Base-by-base conservation (phyloP, 2,329 filamentous ascomycete genomes). In the Ilyonectria mors-panacis region DNA sequence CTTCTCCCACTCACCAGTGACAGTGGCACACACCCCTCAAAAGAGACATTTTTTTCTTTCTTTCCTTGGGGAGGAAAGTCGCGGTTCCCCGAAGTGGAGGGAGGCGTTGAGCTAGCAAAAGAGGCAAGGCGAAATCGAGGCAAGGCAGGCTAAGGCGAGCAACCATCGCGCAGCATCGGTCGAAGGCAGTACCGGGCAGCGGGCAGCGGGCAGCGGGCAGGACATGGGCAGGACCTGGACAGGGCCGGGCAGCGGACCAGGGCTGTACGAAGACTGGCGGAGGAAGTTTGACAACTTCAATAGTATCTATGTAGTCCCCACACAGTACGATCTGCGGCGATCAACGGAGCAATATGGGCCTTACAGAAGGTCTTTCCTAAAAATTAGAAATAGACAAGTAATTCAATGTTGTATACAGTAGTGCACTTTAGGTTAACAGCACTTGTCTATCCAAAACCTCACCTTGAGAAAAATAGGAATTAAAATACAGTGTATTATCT, bases 11-110 rank as follows among this genome's bases (percentile, higher is more conserved):
- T 35, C 30, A 56, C 45, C 44, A n/a, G 54, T 35, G 57, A 53
- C 53, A 28, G 53, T n/a, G 15, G 37, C 21, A 21, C 39, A 6
- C 51, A 47, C 44, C 64, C 57, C 59, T 62, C 51, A 61, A 57
- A 65, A 65, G 57, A 55, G 44, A 50, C 47, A 64, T 63, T 66
- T 62, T 54, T 44, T 33, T 62, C 60, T 64, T 53, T 42, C 17
- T 13, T 33, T 51, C 48, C 53, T 48, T 61, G 42, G 30, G 15
- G 45, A 35, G 57, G 21, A 51, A 42, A 17, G 23, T 64, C 66
- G 56, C 59, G 61, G 55, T 63, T 73, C 44, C 65, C 59, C 53
- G 59, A 72, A 69, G 68, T 71, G 72, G 72, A 68, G 70, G 70
- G 59, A 66, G 66, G 70, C 60, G 69, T 66, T 44, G 45, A 62